These are phyloP conservation scores for Mariannaea elegans DNA, from an alignment of 2,329 filamentous ascomycete species.

Conservation along the genomic window DNA sequence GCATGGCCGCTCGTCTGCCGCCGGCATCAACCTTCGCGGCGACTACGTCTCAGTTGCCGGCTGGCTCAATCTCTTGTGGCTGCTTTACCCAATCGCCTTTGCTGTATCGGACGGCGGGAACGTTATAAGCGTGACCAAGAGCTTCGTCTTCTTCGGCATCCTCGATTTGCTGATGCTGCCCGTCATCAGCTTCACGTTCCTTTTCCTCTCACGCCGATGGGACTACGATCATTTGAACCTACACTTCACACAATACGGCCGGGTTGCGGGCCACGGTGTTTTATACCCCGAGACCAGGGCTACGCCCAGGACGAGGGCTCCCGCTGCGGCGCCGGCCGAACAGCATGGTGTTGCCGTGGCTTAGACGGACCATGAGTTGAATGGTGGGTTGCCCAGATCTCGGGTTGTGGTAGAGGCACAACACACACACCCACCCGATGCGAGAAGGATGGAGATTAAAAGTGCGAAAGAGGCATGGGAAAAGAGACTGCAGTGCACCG, in stretches of 20 bases:
- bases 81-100: constrained; percentile 64
- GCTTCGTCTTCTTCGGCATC: constrained; percentile 62
- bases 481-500: too few species aligned
- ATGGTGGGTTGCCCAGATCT: too few species aligned
- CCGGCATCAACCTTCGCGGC: constrained; percentile 50
- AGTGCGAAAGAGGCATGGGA: too few species aligned
- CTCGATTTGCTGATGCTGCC: constrained; percentile 57
- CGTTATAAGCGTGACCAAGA: constrained; percentile 54
- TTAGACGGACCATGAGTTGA: too few species aligned
- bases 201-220: constrained; percentile 58
- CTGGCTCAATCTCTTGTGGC: constrained; percentile 62
- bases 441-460: too few species aligned
- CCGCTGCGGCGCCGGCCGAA: constrained; percentile 15
- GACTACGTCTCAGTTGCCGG: constrained; percentile 57
- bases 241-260: constrained; percentile 64
- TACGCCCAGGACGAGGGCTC: constrained; percentile 16
- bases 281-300: constrained; percentile 57
- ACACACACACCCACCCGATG: too few species aligned
- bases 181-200: constrained; percentile 52
- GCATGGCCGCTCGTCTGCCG: constrained; percentile 49
- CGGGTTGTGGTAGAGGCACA: too few species aligned
- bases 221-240: constrained; percentile 62
- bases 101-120: constrained; percentile 62
- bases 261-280: constrained; percentile 51
- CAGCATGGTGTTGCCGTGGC: neutral